Conservation (phyloP, 2,329 filamentous ascomycete species). For the Arachnomyces sp. region DNA sequence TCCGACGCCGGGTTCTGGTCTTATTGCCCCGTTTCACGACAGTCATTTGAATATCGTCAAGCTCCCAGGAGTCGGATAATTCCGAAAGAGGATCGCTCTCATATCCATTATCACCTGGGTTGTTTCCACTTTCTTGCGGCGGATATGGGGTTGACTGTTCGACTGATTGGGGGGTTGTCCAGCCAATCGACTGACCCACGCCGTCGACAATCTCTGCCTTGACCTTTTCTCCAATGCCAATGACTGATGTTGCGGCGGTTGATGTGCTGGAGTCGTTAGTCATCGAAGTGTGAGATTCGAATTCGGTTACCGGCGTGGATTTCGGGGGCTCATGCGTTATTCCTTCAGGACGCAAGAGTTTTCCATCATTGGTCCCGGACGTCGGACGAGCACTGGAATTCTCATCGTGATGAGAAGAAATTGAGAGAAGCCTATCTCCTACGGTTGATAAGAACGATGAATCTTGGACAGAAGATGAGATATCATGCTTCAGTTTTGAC, state of each 20-base stretch:
- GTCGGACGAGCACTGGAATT: too few relatives aligned
- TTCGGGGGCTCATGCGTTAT: too few relatives aligned
- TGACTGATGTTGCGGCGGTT: constrained; percentile 4
- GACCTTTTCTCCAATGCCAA: neutral
- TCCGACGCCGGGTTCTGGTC: constrained; percentile 17
- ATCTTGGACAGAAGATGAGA: constrained; percentile 8
- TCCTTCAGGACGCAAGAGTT: too few relatives aligned
- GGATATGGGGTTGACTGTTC: constrained; percentile 9
- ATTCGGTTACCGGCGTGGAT: too few relatives aligned
- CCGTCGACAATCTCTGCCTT: neutral
- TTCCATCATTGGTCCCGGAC: too few relatives aligned
- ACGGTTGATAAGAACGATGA: too few relatives aligned
- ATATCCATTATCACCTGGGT: constrained; percentile 11
- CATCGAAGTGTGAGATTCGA: too few relatives aligned
- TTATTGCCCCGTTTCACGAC: constrained; percentile 14
- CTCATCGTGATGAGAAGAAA: too few relatives aligned
- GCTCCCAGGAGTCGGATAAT: constrained; percentile 20
- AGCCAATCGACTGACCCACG: neutral
- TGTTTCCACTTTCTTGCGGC: constrained; percentile 1
- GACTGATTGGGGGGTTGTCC: neutral
- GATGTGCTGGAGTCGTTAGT: neutral
- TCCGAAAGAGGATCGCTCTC: constrained; percentile 20
- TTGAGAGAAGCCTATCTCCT: too few relatives aligned
- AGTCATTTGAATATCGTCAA: constrained; percentile 20
- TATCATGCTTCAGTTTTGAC: constrained; percentile 31